phyloP scores from a whole-genome alignment of 805 yeast species.

The Hanseniaspora jakobsenii region DNA sequence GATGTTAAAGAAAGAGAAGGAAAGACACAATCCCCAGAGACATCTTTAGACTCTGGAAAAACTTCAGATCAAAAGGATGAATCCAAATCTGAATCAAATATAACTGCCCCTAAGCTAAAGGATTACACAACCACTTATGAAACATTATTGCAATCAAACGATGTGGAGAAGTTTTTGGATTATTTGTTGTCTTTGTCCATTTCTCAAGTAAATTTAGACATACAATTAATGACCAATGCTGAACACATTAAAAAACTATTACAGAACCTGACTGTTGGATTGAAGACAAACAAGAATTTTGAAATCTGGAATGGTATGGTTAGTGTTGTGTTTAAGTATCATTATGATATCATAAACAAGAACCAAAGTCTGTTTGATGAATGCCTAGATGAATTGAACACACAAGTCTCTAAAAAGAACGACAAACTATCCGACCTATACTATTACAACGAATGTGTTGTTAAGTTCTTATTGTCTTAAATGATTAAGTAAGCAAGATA shows the following conservation, averaged over 20 bases:
- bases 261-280: conserved; percentile 52
- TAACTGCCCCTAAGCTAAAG: conserved; percentile 55
- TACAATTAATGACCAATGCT: conserved; percentile 58
- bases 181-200: conserved; percentile 57
- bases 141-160: conserved; percentile 27
- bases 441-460: conserved; percentile 72
- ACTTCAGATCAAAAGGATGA: no score
- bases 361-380: conserved; percentile 33
- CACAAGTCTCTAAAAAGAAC: conserved; percentile 31
- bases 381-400: conserved; percentile 42
- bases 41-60: conserved; percentile 17
- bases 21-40: conserved; percentile 23
- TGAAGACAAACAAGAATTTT: conserved; percentile 44
- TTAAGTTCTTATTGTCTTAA: conserved; percentile 34
- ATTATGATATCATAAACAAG: conserved; percentile 62
- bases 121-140: conserved; percentile 31
- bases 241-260: conserved; percentile 59
- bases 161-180: conserved; percentile 36
- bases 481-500: neutral
- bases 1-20: conserved; percentile 40
- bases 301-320: conserved; percentile 77
- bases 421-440: conserved; percentile 51
- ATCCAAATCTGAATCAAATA: conserved; percentile 29
- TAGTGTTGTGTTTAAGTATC: conserved; percentile 59
- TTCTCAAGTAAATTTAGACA: conserved; percentile 69